phyloP scores from a whole-genome alignment of 768 basidiomycete species.

The Kwoniella mangroviensis region DNA sequence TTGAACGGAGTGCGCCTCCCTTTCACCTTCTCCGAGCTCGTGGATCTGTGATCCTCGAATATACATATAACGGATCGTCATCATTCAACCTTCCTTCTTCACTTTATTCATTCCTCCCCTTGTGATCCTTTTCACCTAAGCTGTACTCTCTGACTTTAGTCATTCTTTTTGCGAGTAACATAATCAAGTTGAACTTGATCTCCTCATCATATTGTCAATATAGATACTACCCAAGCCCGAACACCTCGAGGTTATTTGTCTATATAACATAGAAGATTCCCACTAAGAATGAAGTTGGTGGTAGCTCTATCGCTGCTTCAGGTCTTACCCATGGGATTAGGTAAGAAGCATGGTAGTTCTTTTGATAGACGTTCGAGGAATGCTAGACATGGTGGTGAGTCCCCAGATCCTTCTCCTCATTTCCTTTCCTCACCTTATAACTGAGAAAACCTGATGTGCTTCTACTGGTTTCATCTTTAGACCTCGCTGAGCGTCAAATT shows the following conservation, averaged over 20 bases:
- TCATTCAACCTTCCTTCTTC: not conserved
- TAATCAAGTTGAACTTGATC: slow-evolving; percentile 14
- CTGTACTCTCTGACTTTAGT: slow-evolving; percentile 8
- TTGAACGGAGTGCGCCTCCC: not conserved
- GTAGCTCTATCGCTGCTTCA: slow-evolving; percentile 13
- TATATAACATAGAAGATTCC: not conserved
- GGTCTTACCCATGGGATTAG: slow-evolving; percentile 7
- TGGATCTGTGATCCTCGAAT: not conserved
- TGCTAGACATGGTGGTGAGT: slow-evolving; percentile 6
- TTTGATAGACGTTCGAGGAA: slow-evolving; percentile 11
- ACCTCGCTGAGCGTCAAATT: slow-evolving; percentile 7
- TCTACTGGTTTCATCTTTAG: not conserved
- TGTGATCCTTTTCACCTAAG: not conserved
- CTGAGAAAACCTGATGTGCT: not conserved
- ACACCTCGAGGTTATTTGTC: not conserved
- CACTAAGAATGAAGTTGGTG: slow-evolving; percentile 1
- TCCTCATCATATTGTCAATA: not conserved
- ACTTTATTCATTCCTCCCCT: not conserved
- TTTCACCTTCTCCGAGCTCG: slow-evolving; percentile 4
- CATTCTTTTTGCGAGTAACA: not conserved
- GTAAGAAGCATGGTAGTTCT: slow-evolving; percentile 8
- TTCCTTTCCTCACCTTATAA: not conserved
- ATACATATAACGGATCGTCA: slow-evolving; percentile 6
- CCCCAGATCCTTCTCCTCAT: not conserved
- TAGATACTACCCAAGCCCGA: not conserved